Evolutionary conservation across 2,329 filamentous ascomycete genomes (phyloP).

Genomic region (Penicillium decumbens): DNA sequence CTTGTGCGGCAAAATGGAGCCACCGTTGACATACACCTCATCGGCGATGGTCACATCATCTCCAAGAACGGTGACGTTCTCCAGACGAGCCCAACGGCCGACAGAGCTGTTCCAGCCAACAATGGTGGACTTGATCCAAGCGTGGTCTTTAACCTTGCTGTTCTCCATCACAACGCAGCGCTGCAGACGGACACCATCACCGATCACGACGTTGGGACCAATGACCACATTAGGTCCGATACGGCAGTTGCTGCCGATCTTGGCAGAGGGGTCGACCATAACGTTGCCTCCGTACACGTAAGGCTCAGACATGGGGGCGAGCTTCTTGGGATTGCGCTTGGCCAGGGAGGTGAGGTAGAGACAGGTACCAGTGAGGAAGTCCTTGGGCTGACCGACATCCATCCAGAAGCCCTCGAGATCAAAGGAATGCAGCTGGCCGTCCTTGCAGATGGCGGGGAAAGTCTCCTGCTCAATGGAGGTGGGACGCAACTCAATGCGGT

Average conservation of each 20-base stretch:
- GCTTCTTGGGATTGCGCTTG: constrained; percentile 82
- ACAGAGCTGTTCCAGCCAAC: constrained; percentile 98
- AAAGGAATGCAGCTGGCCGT: constrained; percentile 89
- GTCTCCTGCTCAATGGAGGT: constrained; percentile 99
- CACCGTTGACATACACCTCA: constrained; percentile 97
- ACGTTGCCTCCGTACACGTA: constrained; percentile 94
- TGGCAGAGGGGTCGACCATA: constrained; percentile 85
- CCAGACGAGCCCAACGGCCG: constrained; percentile 89
- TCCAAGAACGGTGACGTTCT: constrained; percentile 96
- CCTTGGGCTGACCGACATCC: constrained; percentile 98
- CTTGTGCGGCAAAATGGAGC: constrained; percentile 94
- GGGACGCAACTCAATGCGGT: constrained; percentile 89
- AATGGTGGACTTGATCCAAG: constrained; percentile 98
- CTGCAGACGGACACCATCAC: constrained; percentile 90
- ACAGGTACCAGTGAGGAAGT: constrained; percentile 94
- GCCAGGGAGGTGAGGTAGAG: constrained; percentile 89
- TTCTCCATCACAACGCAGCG: constrained; percentile 83
- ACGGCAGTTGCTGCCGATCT: constrained; percentile 97
- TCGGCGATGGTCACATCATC: constrained; percentile 97
- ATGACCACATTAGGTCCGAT: constrained; percentile 97
- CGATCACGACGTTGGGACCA: constrained; percentile 84
- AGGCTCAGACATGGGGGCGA: constrained; percentile 67
- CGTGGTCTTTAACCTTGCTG: constrained; percentile 96
- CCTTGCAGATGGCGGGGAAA: constrained; percentile 87
- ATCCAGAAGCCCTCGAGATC: constrained; percentile 99